Evolutionary conservation across 805 yeast genomes (phyloP).

Genomic region (Yarrowia deformans): DNA sequence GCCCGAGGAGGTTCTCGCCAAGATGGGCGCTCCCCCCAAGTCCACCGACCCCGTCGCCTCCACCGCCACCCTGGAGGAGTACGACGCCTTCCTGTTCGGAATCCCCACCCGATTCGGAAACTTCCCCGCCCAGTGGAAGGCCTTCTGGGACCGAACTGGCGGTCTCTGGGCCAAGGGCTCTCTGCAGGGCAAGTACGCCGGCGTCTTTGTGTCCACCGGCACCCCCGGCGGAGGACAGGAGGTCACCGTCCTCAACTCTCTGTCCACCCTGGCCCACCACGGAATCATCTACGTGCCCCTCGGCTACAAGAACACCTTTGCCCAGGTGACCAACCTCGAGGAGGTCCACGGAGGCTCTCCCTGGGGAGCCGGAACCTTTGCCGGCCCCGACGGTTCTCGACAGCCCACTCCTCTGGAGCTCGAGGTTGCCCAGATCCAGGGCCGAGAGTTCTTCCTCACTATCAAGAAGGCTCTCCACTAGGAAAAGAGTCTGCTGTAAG

Average conservation of each 20-base stretch:
- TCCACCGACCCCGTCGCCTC: conserved; percentile 57
- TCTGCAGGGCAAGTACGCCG: conserved; percentile 74
- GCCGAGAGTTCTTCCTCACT: conserved; percentile 63
- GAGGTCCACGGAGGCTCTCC: conserved; percentile 84
- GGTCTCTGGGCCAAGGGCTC: conserved; percentile 76
- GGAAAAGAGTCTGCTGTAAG: not conserved
- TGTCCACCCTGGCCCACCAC: conserved; percentile 72
- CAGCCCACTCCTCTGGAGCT: conserved; percentile 68
- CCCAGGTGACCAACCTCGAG: conserved; percentile 61
- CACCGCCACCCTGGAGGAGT: conserved; percentile 60
- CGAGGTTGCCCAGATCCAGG: conserved; percentile 71
- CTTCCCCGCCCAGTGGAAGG: conserved; percentile 75
- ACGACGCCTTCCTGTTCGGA: conserved; percentile 80
- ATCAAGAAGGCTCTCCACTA: conserved; percentile 45
- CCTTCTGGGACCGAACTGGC: conserved; percentile 82
- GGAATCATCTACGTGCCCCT: conserved; percentile 80
- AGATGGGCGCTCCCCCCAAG: conserved; percentile 68
- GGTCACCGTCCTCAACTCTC: conserved; percentile 63
- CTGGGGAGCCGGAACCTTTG: conserved; percentile 86
- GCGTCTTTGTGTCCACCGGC: conserved; percentile 74
- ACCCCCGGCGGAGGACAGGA: conserved; percentile 84
- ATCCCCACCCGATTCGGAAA: conserved; percentile 81
- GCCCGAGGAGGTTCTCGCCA: conserved; percentile 62
- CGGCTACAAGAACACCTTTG: conserved; percentile 69
- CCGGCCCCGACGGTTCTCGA: conserved; percentile 80